These are phyloP conservation scores for Candida oleophila DNA, from an alignment of 805 yeast genomes.

Conservation along the genomic window DNA sequence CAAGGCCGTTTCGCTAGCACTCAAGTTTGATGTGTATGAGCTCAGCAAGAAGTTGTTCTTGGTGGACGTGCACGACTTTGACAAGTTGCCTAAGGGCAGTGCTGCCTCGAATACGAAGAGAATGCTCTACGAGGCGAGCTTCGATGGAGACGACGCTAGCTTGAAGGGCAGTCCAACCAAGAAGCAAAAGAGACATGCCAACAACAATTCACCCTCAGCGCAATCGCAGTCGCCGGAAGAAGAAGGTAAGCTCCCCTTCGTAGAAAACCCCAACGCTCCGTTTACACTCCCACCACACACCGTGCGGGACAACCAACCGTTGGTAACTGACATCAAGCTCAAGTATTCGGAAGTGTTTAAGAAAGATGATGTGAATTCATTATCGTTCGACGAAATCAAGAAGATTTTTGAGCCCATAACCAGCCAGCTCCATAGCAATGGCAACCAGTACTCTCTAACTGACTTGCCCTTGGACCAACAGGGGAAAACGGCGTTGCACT, in stretches of 20 bases:
- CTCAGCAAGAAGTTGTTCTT: constrained; percentile 35
- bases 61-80: constrained; percentile 46
- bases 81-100: constrained; percentile 27
- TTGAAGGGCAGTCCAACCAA: constrained; percentile 32
- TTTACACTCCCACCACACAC: constrained; percentile 30
- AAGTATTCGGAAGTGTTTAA: constrained; percentile 37
- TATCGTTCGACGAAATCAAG: constrained; percentile 23
- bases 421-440: background rate
- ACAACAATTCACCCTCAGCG: background rate
- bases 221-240: background rate
- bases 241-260: too few relatives aligned
- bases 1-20: constrained; percentile 38
- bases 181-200: constrained; percentile 19
- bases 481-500: constrained; percentile 44
- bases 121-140: constrained; percentile 11
- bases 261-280: constrained; percentile 34
- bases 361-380: constrained; percentile 16
- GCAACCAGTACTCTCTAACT: constrained; percentile 5
- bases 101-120: constrained; percentile 13
- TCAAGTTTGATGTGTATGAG: constrained; percentile 39
- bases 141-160: constrained; percentile 11
- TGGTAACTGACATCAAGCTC: constrained; percentile 30
- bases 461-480: constrained; percentile 40
- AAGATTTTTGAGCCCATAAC: constrained; percentile 22
- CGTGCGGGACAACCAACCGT: constrained; percentile 19